Evolutionary conservation across 1,284 basidiomycete species (phyloP).

Genomic region (Tilletia caries): DNA sequence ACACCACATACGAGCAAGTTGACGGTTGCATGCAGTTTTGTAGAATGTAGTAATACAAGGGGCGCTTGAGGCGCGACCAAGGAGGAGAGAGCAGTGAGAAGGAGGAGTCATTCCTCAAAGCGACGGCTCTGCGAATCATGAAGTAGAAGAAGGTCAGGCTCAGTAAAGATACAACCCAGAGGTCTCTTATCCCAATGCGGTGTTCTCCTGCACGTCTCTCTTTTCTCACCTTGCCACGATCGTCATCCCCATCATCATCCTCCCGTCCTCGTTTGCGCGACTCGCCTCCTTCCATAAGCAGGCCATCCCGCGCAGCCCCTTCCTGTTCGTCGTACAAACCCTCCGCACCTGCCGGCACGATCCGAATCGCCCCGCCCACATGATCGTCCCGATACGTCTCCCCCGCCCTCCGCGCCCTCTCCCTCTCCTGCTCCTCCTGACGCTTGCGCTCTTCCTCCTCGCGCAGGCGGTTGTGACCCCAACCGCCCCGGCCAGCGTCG

Average conservation of each 20-base stretch:
- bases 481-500: constrained; percentile 76
- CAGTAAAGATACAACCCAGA: not conserved
- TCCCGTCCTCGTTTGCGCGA: not conserved
- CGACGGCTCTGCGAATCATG: not conserved
- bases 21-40: no score
- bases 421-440: constrained; percentile 62
- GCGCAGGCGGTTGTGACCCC: constrained; percentile 65
- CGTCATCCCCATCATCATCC: constrained; percentile 8
- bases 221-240: constrained; percentile 2
- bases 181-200: not conserved
- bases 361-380: constrained; percentile 27
- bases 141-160: not conserved
- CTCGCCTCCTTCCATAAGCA: not conserved
- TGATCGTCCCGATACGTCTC: constrained; percentile 13
- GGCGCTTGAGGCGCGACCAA: not conserved
- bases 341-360: constrained; percentile 31
- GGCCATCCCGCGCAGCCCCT: constrained; percentile 17
- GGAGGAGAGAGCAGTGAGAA: no score
- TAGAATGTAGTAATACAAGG: not conserved
- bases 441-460: constrained; percentile 71
- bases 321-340: constrained; percentile 32
- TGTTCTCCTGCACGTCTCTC: no score
- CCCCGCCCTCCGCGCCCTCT: not conserved
- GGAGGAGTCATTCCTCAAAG: not conserved
- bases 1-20: no score